phyloP scores from a whole-genome alignment of 202 grass and related monocot genomes.

The Alloteropsis angusta region DNA sequence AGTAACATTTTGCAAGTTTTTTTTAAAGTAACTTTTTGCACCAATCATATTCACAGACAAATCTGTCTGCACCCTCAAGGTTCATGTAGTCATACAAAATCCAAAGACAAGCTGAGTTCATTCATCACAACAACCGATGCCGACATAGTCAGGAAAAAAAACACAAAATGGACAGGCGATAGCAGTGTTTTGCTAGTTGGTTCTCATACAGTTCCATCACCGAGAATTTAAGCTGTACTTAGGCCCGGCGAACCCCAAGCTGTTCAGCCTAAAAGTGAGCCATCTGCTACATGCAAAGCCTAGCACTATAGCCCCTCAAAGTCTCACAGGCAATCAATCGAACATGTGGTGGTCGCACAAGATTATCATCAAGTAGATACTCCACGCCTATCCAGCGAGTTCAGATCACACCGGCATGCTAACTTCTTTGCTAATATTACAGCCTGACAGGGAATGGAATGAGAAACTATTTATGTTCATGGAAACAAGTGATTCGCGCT shows the following conservation, averaged over 20 bases:
- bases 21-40: not conserved
- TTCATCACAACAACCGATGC: not conserved
- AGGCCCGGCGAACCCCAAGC: not conserved
- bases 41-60: not conserved
- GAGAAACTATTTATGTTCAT: not conserved
- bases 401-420: not conserved
- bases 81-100: conserved; percentile 14
- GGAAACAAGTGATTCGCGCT: conserved; percentile 13
- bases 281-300: not conserved
- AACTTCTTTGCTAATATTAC: not conserved
- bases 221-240: not conserved
- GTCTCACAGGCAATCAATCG: not conserved
- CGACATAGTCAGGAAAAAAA: not conserved
- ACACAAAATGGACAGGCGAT: not conserved
- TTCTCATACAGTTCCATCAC: conserved; percentile 3
- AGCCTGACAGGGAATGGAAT: not conserved
- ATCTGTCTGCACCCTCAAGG: not conserved
- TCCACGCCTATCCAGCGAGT: not conserved
- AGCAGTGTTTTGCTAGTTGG: not conserved
- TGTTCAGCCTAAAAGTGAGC: not conserved
- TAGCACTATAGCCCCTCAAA: not conserved
- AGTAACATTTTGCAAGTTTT: not conserved
- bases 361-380: not conserved
- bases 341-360: not conserved
- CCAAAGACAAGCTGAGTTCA: not conserved